A percentile compares a stretch with the other conserved stretches of the same genome.
phyloP scores from a whole-genome alignment of 1,139 yeast species.

The Saccharomyces hybrid region DNA sequence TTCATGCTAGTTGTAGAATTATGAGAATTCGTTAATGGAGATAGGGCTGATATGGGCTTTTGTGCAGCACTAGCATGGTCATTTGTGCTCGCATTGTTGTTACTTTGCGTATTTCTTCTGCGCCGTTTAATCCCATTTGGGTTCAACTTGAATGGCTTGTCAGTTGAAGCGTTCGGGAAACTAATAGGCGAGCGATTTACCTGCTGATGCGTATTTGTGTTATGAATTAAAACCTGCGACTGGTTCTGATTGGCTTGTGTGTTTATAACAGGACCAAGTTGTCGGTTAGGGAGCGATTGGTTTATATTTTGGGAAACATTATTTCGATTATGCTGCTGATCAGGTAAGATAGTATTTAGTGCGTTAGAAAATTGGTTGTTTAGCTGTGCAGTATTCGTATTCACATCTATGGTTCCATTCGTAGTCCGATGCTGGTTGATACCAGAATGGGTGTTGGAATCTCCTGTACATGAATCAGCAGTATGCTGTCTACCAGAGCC shows the following conservation, averaged over 20 bases:
- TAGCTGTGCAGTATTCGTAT: background rate
- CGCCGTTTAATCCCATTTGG: constrained; percentile 30
- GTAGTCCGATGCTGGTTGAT: background rate
- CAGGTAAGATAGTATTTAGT: background rate
- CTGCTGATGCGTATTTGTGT: background rate
- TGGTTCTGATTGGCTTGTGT: background rate
- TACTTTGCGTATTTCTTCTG: constrained; percentile 9
- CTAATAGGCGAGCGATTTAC: background rate
- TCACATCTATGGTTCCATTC: constrained; percentile 1
- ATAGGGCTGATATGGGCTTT: constrained; percentile 3
- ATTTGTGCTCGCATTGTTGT: background rate
- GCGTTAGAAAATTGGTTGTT: background rate
- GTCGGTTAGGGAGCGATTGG: background rate
- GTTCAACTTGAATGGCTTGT: constrained; percentile 21
- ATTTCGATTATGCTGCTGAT: background rate
- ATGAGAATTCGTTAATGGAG: constrained; percentile 3
- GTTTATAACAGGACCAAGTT: background rate
- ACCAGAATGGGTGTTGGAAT: background rate
- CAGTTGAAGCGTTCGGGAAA: background rate
- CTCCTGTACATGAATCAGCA: background rate
- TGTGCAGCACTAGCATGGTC: background rate
- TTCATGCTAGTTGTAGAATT: constrained; percentile 1
- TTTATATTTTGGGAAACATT: background rate
- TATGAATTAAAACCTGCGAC: background rate
- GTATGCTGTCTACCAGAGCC: background rate